Percentiles rank a stretch among this genome's conserved stretches.
Evolutionary conservation across 352 stramenopile species (phyloP).

Genomic region (Pythium sp.): DNA sequence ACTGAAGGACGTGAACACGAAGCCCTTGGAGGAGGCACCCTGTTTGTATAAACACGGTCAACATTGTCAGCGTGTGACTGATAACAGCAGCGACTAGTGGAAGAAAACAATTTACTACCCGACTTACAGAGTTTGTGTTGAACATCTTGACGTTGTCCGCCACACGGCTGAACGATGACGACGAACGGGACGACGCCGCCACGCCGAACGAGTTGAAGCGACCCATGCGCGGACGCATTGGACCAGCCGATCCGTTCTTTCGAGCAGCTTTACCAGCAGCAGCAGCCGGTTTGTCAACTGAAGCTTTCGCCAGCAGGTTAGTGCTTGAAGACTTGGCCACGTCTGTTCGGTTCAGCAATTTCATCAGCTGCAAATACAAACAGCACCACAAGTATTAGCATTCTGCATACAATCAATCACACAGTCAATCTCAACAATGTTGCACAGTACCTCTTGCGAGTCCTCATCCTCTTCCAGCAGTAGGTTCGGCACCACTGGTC

Average conservation of each 20-base stretch:
- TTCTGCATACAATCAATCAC: neutral
- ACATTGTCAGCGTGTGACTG: neutral
- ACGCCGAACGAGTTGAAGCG: conserved; percentile 63
- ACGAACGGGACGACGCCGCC: conserved; percentile 32
- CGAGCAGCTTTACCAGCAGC: neutral
- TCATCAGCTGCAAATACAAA: conserved; percentile 35
- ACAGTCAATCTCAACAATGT: neutral
- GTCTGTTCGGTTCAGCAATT: conserved; percentile 43
- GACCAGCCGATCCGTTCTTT: neutral
- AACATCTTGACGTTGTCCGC: conserved; percentile 75
- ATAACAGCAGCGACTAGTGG: too few relatives aligned
- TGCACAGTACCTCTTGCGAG: conserved; percentile 51
- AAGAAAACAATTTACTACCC: neutral
- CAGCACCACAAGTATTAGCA: neutral
- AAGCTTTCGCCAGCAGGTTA: too few relatives aligned
- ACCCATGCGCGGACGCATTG: conserved; percentile 31
- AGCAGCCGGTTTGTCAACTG: neutral
- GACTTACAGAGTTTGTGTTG: conserved; percentile 54
- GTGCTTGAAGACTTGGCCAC: too few relatives aligned
- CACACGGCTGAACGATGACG: conserved; percentile 70
- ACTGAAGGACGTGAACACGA: conserved; percentile 76
- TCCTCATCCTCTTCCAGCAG: conserved; percentile 80
- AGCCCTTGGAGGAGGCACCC: conserved; percentile 47
- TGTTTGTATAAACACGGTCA: conserved; percentile 14
- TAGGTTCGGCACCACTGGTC: conserved; percentile 41